These are phyloP conservation scores for Henningerozyma blattae DNA, from an alignment of 805 yeast genomes.

Conservation along the genomic window DNA sequence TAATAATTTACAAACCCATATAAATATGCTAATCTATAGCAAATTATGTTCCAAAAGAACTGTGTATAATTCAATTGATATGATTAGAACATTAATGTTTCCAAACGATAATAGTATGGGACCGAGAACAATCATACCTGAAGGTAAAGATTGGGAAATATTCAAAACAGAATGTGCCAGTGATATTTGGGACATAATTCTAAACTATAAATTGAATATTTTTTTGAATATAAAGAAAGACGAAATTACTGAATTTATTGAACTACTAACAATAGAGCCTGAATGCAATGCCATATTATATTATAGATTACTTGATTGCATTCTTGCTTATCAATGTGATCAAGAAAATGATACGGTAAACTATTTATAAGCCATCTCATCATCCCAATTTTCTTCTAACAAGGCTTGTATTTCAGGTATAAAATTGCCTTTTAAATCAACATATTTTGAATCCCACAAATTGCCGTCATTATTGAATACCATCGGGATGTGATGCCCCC, in stretches of 20 bases:
- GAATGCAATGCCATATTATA: conserved; percentile 33
- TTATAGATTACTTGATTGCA: conserved; percentile 31
- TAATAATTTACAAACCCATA: background rate
- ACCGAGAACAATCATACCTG: conserved; percentile 32
- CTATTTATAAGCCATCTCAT: background rate
- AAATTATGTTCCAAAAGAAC: conserved; percentile 9
- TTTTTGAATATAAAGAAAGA: conserved; percentile 11
- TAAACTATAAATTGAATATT: conserved; percentile 7
- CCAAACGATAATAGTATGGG: conserved; percentile 42
- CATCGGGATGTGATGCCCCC: conserved; percentile 20
- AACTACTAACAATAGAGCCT: conserved; percentile 26
- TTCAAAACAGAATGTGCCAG: conserved; percentile 19
- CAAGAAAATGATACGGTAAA: background rate
- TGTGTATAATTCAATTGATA: conserved; percentile 14
- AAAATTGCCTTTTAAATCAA: conserved; percentile 3
- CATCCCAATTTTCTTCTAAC: conserved; percentile 2
- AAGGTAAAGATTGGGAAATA: conserved; percentile 26
- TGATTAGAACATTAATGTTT: conserved; percentile 29
- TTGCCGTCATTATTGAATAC: background rate
- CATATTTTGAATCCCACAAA: conserved; percentile 4
- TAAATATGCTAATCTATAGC: conserved; percentile 3
- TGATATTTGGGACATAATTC: conserved; percentile 15
- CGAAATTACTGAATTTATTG: conserved; percentile 17
- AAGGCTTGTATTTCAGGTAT: background rate
- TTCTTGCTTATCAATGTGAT: too few species aligned